These are phyloP conservation scores for Wickerhamomyces bovis DNA, from an alignment of 805 yeast genomes.

Conservation along the genomic window DNA sequence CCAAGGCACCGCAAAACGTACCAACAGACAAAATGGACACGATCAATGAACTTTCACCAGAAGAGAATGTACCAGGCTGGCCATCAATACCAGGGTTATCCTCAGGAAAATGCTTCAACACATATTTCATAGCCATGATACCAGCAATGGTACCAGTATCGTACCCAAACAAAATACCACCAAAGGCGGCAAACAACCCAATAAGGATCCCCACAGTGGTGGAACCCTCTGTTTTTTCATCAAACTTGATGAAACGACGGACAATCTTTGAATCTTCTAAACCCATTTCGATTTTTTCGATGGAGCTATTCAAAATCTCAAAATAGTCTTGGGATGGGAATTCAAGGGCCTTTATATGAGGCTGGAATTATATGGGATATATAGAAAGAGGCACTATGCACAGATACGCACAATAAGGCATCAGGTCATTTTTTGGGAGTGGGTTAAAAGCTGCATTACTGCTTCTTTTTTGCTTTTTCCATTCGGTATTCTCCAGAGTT, in stretches of 20 bases:
- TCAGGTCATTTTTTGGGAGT: no score
- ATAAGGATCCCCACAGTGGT: constrained; percentile 42
- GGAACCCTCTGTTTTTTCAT: constrained; percentile 44
- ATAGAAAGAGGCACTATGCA: no score
- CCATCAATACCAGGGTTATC: constrained; percentile 30
- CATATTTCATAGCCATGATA: constrained; percentile 59
- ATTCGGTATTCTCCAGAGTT: no score
- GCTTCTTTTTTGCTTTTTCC: no score
- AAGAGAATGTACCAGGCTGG: constrained; percentile 31
- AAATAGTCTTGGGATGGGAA: not conserved
- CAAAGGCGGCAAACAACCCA: constrained; percentile 61
- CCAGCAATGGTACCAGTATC: constrained; percentile 67
- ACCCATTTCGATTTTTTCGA: constrained; percentile 7
- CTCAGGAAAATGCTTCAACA: constrained; percentile 36
- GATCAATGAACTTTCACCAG: constrained; percentile 49
- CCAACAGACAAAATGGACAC: constrained; percentile 75
- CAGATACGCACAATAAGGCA: no score
- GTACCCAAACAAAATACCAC: constrained; percentile 62
- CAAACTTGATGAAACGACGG: constrained; percentile 34
- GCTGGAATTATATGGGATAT: no score
- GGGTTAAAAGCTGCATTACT: no score
- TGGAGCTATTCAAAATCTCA: no score
- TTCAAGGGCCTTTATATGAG: not conserved
- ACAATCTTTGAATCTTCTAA: constrained; percentile 34
- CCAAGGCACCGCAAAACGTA: constrained; percentile 61